Conservation (phyloP, 2,329 filamentous ascomycete genomes). For the Colletotrichum lindemuthianum region DNA sequence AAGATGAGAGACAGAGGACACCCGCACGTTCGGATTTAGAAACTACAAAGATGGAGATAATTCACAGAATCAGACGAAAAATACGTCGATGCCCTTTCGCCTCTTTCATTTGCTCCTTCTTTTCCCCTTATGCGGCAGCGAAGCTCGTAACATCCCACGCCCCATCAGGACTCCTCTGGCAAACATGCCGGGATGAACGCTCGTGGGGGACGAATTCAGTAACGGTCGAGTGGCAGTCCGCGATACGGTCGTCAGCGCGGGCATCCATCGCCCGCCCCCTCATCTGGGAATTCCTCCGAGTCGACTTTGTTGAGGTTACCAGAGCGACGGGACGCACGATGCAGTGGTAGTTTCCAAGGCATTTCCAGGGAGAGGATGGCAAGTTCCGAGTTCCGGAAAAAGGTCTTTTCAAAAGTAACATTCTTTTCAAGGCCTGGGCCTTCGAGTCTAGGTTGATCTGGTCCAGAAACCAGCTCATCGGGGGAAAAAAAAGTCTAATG, state of each 20-base stretch:
- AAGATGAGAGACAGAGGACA: not conserved
- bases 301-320: not conserved
- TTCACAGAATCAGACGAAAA: not conserved
- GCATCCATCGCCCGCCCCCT: no score
- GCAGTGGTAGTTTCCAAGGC: not conserved
- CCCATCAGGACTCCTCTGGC: no score
- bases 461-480: not conserved
- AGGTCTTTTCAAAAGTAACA: not conserved
- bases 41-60: not conserved
- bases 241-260: no score
- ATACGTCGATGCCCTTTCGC: not conserved
- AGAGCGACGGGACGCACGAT: not conserved
- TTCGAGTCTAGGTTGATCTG: not conserved
- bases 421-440: slow-evolving; percentile 4
- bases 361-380: not conserved
- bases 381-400: not conserved
- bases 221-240: no score
- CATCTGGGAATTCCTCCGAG: no score
- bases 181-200: no score
- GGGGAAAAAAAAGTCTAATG: not conserved
- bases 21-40: no score
- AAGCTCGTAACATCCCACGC: not conserved
- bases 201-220: no score
- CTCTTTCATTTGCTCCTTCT: not conserved
- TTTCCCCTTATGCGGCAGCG: not conserved